Conservation (phyloP, 23 red algal species). For the Gracilaria caudata region DNA sequence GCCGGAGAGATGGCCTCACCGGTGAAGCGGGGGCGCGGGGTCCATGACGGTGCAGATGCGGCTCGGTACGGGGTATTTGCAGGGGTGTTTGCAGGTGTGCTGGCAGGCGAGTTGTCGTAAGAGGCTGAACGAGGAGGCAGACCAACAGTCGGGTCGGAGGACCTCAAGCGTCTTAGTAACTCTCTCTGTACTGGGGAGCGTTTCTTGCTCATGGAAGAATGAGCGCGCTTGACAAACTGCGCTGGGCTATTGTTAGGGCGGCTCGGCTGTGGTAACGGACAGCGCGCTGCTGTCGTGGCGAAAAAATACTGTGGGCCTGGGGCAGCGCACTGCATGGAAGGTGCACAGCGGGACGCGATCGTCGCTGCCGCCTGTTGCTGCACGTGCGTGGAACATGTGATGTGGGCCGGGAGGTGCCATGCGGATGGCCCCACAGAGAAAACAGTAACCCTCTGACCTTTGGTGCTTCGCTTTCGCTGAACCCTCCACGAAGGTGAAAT, state of each 20-base stretch:
- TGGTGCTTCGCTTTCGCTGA: too few species aligned
- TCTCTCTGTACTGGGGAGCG: conserved; percentile 25
- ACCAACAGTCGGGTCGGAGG: background rate
- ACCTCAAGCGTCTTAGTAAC: background rate
- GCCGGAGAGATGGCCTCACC: conserved; percentile 29
- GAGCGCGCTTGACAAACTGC: background rate
- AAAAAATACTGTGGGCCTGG: background rate
- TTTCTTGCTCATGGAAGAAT: conserved; percentile 30
- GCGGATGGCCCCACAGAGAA: too few species aligned
- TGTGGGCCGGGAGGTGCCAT: too few species aligned
- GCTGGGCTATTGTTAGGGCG: background rate
- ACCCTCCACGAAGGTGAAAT: too few species aligned
- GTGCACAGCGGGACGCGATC: background rate
- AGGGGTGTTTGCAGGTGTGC: background rate
- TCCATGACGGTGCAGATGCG: background rate
- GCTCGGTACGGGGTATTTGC: conserved; percentile 9
- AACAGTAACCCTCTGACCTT: too few species aligned
- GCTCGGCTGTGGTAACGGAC: background rate
- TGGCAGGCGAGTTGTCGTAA: background rate
- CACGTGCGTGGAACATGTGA: too few species aligned
- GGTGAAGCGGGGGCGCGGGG: background rate
- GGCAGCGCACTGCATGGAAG: too few species aligned
- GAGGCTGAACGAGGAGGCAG: background rate
- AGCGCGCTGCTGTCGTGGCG: background rate
- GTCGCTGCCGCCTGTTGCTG: too few species aligned